Evolutionary conservation across 1,284 basidiomycete genomes (phyloP), one percentile per base, ranked within the genome.

Genomic region (Porogramme epimiltina): DNA sequence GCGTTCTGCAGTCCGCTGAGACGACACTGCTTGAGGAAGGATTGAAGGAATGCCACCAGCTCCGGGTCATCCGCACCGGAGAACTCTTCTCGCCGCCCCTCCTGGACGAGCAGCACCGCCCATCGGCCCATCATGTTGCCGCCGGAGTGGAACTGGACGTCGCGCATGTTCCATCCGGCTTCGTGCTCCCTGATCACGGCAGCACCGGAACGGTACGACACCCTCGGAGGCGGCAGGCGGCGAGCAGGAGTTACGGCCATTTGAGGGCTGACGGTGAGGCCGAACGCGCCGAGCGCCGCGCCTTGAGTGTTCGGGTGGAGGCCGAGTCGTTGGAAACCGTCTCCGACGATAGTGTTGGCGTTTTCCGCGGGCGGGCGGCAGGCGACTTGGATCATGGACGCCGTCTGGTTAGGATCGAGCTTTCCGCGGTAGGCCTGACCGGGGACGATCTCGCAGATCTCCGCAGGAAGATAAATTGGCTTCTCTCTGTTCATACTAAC

Each of bases 111-210:
- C 2, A 89, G 55, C 4, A 87, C 78, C 67, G 79, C 82, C 84
- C 84, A 87, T 42, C 70, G 73, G 9, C 34, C 34, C 11, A 62
- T 43, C 20, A 87, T 73, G 2, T 49, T 56, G 0, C 73, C 82
- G 0, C 79, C 79, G 2, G 63, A 61, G 25, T 84, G 81, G 63
- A 89, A 88, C 61, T 81, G 80, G 45, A 86, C 82, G 20, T 84
- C 73, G 23, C 85, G 62, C 46, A 89, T 82, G 56, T 90, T 90
- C 89, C 89, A 91, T 23, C 78, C 77, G 0, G 83, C 89, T 36
- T 85, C 78, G 23, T 60, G 70, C 13, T 81, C 73, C 6, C 68
- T 74, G 2, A 45, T 42, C 16, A 69, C 65, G 8, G 60, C 66
- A 1, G 31, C 20, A 0, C 82, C 81, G 4, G 54, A 65, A 42